Evolutionary conservation across 306 rosid species (phyloP), one percentile per base, ranked within the genome.

Genomic region (Gastrolobium bilobum): DNA sequence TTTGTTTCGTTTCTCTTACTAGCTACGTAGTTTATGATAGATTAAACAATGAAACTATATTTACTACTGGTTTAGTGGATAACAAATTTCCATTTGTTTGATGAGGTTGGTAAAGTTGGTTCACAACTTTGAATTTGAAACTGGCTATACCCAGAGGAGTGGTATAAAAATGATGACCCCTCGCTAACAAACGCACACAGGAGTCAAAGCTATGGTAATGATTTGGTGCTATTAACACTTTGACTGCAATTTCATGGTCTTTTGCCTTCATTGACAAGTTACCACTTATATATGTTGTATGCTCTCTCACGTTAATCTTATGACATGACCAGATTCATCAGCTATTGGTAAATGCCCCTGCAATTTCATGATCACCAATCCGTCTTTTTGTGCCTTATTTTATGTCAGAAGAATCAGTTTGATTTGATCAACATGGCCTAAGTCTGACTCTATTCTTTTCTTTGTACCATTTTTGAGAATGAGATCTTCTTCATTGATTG

Each of bases 21-120:
- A 35, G 30, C 50, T 33, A 35, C 26, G 59, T 75, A 47, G 50
- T 51, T 43, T 33, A 61, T 56, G 60, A 34, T 1, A 68, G 61
- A 78, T 62, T 62, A 33, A 59, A 39, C 51, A 70, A 67, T 6
- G 66, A 34, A 34, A 59, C 48, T 2, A 42, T 3, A 53, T 4
- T 65, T 66, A 66, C 10, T 8, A 56, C 3, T 56, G 30, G 26
- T 0, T 20, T 20, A 20, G 26, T 20, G 76, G 77, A 59, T n/a
- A 43, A 56, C 14, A 61, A 68, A 68, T 35, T 76, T 81, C 65
- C 42, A 71, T 65, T 54, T 6, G 73, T 77, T 81, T 77, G 83
- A 57, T 79, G 35, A 75, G 76, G 80, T 80, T 84, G 84, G 85
- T 84, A 44, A 66, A 35, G 26, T 81, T 77, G 83, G 88, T 85